These are phyloP conservation scores for Collybiopsis confluens DNA, from an alignment of 768 basidiomycete species.

Conservation along the genomic window DNA sequence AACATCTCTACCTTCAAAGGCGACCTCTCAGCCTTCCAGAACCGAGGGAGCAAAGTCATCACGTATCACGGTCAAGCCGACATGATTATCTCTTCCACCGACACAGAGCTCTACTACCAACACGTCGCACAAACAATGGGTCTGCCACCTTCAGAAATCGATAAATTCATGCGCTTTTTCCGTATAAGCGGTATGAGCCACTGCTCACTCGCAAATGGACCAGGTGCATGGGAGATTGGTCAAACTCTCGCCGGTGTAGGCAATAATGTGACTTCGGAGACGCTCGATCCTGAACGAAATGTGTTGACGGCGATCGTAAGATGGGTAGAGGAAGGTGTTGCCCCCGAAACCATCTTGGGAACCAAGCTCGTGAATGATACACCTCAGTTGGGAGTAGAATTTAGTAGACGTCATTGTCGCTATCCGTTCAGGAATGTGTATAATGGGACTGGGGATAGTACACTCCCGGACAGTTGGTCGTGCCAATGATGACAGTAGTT, in stretches of 20 bases:
- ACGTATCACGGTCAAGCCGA: slow-evolving; percentile 18
- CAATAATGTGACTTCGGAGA: not conserved
- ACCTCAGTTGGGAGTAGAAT: not conserved
- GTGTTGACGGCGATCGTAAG: slow-evolving; percentile 1
- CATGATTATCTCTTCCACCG: slow-evolving; percentile 16
- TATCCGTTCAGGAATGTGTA: not conserved
- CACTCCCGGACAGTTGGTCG: not conserved
- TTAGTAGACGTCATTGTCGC: not conserved
- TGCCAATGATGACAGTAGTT: slow-evolving; percentile 15
- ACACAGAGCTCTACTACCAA: slow-evolving; percentile 15
- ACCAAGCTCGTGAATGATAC: not conserved
- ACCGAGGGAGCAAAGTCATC: slow-evolving; percentile 19
- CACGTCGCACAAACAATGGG: slow-evolving; percentile 16
- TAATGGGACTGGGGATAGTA: not conserved
- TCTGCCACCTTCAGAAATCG: slow-evolving; percentile 4
- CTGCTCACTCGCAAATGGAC: slow-evolving; percentile 12
- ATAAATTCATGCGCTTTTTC: slow-evolving; percentile 22
- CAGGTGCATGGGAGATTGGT: slow-evolving; percentile 13
- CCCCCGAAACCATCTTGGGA: not conserved
- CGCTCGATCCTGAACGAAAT: not conserved
- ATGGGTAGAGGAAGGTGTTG: slow-evolving; percentile 4
- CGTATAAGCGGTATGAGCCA: slow-evolving; percentile 19
- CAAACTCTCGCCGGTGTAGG: not conserved
- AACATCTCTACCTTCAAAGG: slow-evolving; percentile 12
- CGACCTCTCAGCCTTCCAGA: slow-evolving; percentile 13